Base-by-base conservation (phyloP, 2,329 filamentous ascomycete genomes). In the Kalaharituber pfeilii region DNA sequence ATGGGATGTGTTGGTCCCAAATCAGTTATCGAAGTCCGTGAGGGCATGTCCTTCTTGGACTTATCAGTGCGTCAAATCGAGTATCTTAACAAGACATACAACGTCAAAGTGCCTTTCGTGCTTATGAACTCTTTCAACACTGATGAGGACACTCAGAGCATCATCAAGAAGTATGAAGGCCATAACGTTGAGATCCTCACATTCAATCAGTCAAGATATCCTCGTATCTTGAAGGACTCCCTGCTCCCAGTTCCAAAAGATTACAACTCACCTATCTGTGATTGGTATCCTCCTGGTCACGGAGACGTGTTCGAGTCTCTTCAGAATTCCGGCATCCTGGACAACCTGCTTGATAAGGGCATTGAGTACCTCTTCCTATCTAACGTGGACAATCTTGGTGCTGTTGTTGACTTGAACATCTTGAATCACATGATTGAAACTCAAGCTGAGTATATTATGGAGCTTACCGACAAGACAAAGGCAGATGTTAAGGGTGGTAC, bases 61-160 rank as follows among this genome's bases (percentile, higher is more conserved):
- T 78, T 98, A 66, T 96, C 91, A 20, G 91, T 98, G 65, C 86
- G 91, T 67, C 91, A 98, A 77, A 94, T 98, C 68, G 91, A 98
- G 75, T 93, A 87, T 77, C 82, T 98, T 65, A 98, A 98, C 82
- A 84, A 88, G 71, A 96, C 87, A 62, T 96, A 95, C 75, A 79
- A 84, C 65, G 86, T 93, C 70, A 96, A 95, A 69, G 91, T 98
- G 29, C 91, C 91, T 50, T 95, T 98, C 72, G 81, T 98, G 63
- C 82, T 98, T 65, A 98, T 98, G 91, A 98, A 98, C 82, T 96
- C 91, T 54, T 98, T 98, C 84, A 98, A 98, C 80, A 98, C 91
- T 69, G 88, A 98, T 70, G 80, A 89, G 66, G 91, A 98, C 69
- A 98, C 91, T 51, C 87, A 88, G 60, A 87, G 86, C 72, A 98